These are phyloP conservation scores for Leishmania tropica DNA, from an alignment of 208 protist genomes.

Conservation along the genomic window DNA sequence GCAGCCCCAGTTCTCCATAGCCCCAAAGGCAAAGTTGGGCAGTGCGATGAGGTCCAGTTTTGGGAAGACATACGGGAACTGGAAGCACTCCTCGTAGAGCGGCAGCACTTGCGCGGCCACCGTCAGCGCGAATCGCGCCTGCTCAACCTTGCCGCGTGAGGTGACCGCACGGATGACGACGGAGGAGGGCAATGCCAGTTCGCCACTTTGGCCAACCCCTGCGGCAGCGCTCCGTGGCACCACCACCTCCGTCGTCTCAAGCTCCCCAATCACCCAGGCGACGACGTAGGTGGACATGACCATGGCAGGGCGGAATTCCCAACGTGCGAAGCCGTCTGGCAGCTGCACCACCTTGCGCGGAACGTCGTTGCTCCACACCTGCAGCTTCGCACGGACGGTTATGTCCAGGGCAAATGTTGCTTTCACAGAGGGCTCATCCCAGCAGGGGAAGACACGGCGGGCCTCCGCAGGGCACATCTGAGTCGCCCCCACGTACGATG, in stretches of 20 bases:
- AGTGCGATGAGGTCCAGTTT: conserved; percentile 97
- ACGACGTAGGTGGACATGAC: conserved; percentile 97
- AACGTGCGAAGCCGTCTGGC: conserved; percentile 6
- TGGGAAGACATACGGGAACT: conserved; percentile 86
- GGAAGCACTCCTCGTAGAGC: conserved; percentile 87
- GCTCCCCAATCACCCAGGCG: conserved; percentile 93
- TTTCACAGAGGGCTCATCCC: conserved; percentile 95
- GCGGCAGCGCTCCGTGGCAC: conserved; percentile 18
- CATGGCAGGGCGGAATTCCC: conserved; percentile 78
- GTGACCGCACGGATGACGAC: conserved; percentile 60
- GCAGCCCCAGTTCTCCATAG: conserved; percentile 98
- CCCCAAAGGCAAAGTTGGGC: conserved; percentile 94
- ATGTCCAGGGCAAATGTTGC: conserved; percentile 94
- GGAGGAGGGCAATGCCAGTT: neutral
- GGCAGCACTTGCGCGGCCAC: conserved; percentile 66
- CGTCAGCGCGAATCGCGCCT: conserved; percentile 82
- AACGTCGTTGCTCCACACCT: conserved; percentile 92
- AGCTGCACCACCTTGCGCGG: conserved; percentile 30
- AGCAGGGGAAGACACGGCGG: conserved; percentile 94
- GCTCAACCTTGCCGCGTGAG: conserved; percentile 40
- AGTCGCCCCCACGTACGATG: conserved; percentile 72
- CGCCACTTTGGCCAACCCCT: conserved; percentile 8
- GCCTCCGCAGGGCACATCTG: conserved; percentile 96
- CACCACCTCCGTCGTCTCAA: conserved; percentile 48
- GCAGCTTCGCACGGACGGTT: conserved; percentile 55